phyloP scores from a whole-genome alignment of 2,329 filamentous ascomycete species.

The Colletotrichum sp. region DNA sequence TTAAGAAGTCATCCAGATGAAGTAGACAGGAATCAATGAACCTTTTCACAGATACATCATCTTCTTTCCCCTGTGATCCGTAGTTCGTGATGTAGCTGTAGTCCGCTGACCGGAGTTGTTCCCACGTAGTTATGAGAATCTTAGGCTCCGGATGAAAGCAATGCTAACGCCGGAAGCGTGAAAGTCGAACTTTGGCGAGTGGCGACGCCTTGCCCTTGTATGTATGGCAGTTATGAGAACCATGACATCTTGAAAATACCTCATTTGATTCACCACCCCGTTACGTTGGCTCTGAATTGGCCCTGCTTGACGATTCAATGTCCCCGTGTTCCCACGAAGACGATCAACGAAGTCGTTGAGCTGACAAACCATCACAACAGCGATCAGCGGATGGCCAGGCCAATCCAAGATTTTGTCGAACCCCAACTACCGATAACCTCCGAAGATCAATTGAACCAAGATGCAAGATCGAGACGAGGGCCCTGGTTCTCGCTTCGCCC shows the following conservation, averaged over 20 bases:
- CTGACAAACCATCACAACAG: neutral
- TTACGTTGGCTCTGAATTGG: neutral
- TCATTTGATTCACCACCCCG: neutral
- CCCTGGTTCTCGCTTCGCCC: neutral
- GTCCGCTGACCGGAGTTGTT: no score
- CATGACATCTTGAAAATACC: neutral
- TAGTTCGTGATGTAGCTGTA: no score
- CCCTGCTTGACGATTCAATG: neutral
- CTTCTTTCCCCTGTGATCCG: no score
- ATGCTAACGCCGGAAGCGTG: no score
- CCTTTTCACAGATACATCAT: no score
- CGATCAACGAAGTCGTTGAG: neutral
- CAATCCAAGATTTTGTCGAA: neutral
- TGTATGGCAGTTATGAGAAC: neutral
- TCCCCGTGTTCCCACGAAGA: neutral
- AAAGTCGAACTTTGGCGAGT: no score
- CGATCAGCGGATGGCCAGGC: conserved; percentile 13
- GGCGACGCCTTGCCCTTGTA: no score
- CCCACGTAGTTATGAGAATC: no score
- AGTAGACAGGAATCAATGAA: no score
- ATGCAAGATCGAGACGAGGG: conserved; percentile 8
- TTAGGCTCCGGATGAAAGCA: no score
- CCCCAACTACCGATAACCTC: conserved; percentile 19
- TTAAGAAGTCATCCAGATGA: no score
- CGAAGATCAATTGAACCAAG: conserved; percentile 6